phyloP scores from a whole-genome alignment of 2,329 filamentous ascomycete species.

The Elsinoe arachidis region DNA sequence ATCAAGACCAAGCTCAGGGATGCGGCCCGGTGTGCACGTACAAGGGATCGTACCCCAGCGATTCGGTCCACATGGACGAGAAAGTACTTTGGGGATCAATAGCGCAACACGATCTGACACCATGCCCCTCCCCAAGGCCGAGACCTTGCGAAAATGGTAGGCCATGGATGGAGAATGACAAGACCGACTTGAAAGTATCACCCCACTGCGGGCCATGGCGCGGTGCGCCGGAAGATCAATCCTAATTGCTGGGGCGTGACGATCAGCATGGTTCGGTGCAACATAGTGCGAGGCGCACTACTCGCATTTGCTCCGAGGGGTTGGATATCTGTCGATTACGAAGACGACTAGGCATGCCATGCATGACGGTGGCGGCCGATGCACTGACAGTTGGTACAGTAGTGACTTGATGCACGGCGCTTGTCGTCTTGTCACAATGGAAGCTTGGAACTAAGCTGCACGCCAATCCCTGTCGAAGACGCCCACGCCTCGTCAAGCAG shows the following conservation, averaged over 20 bases:
- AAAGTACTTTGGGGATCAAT: neutral
- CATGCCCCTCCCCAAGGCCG: neutral
- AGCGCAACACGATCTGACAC: neutral
- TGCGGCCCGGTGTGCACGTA: slow-evolving; percentile 6
- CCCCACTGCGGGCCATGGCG: slow-evolving; percentile 4
- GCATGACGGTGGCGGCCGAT: neutral
- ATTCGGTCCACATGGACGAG: neutral
- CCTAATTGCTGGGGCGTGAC: neutral
- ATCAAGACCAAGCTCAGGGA: neutral
- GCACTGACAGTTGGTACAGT: neutral
- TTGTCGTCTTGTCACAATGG: neutral
- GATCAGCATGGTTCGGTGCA: neutral
- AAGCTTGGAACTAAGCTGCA: neutral
- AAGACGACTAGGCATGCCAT: neutral
- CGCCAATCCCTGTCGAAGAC: neutral
- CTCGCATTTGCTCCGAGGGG: slow-evolving; percentile 4
- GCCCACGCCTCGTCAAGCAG: neutral
- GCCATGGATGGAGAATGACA: neutral
- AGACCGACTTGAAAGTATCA: neutral
- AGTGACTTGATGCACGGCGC: neutral
- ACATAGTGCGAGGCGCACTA: neutral
- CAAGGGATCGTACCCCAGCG: slow-evolving; percentile 2
- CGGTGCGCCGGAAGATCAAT: neutral
- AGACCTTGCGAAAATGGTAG: slow-evolving; percentile 2
- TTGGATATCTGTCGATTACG: neutral